phyloP scores from a whole-genome alignment of 345 rosid species.

The Corchorus capsularis region DNA sequence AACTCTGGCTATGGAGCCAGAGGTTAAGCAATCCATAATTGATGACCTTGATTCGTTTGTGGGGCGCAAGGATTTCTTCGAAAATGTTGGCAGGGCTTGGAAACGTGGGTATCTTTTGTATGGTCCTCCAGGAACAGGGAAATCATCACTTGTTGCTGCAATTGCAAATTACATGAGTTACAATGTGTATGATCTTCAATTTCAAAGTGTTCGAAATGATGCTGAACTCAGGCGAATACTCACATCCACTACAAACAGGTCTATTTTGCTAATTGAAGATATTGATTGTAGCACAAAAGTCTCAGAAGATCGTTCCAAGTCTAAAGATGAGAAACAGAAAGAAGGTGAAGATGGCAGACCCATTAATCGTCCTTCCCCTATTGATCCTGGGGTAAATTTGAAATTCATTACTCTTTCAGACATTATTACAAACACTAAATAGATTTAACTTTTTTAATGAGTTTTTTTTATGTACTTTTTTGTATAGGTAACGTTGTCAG shows the following conservation, averaged over 20 bases:
- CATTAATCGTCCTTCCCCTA: background rate
- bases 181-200: conserved; percentile 22
- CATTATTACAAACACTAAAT: too few species aligned
- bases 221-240: conserved; percentile 22
- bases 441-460: background rate
- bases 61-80: conserved; percentile 9
- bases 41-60: conserved; percentile 22
- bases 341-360: background rate
- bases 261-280: conserved; percentile 7
- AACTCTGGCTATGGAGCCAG: conserved; percentile 22
- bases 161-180: conserved; percentile 19
- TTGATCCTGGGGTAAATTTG: conserved; percentile 21
- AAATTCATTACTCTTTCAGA: background rate
- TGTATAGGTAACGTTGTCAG: conserved; percentile 20
- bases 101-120: conserved; percentile 28
- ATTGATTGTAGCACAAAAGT: conserved; percentile 11
- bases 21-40: conserved; percentile 1
- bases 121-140: conserved; percentile 26
- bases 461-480: background rate
- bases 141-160: conserved; percentile 22
- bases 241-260: conserved; percentile 8
- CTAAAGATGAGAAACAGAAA: background rate
- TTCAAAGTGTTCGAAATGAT: conserved; percentile 21
- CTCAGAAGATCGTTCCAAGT: background rate
- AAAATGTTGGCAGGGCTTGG: conserved; percentile 26